Base-by-base conservation (phyloP, 2,329 filamentous ascomycete species). In the Aspergillus felis region DNA sequence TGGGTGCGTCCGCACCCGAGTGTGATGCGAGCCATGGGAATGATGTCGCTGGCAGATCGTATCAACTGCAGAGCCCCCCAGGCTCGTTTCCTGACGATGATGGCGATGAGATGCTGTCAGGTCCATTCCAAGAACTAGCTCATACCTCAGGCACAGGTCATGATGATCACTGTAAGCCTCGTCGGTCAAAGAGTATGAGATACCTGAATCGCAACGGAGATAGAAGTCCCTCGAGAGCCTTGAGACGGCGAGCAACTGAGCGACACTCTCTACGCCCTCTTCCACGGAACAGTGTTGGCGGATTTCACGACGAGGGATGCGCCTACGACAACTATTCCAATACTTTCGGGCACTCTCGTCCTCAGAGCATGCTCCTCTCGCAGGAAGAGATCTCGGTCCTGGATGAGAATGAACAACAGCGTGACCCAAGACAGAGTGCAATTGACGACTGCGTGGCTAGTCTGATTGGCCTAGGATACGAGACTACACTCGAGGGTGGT, bases 381-480 rank as follows among this genome's bases (percentile, higher is more conserved):
- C 44, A 47, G 24, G 44, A 12, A 12, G n/a, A 4, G 14, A 24
- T 24, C 44, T 12, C 44, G 3, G 10, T 47, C 20, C 7, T 5
- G 10, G 44, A 25, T 27, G 44, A 24, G 6, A 24, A 47, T 12
- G 44, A 24, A 3, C 44, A 25, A 6, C 22, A 28, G 27, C 25
- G 20, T 22, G 46, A 25, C 51, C 32, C 20, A 48, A 35, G 55
- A 22, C 55, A 58, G 32, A 53, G 53, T 54, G 52, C 57, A 8
- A 70, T 76, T 55, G 68, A 74, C 35, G 57, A 64, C 22, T 80
- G 78, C 58, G 68, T 79, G 32, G 67, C 70, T 9, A 66, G 70
- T 8, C 71, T 81, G 22, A 55, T 71, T 28, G 68, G 62, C 14
- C 70, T 80, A 51, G 78, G 78, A 6, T 80, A 76, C 59, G 76